Evolutionary conservation across 208 protist genomes (phyloP).

Genomic region (Paratrypanosoma confusum): DNA sequence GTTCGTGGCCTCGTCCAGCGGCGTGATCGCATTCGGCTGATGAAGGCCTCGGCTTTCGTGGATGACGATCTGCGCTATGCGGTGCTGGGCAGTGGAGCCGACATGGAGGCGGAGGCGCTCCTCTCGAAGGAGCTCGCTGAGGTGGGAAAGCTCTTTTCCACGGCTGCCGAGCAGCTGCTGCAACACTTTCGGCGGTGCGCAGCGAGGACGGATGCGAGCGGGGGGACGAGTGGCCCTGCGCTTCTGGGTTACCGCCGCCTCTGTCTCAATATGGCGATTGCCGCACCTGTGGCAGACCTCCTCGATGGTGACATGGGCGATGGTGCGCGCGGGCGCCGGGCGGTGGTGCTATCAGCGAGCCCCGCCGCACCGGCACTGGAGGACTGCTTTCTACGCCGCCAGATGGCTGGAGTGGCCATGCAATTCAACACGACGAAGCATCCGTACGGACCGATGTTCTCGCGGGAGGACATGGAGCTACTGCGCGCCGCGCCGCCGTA

Average conservation of each 20-base stretch:
- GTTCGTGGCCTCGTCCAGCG: conserved; percentile 64
- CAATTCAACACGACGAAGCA: conserved; percentile 69
- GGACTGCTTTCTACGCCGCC: conserved; percentile 45
- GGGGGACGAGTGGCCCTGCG: too few relatives aligned
- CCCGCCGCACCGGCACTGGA: conserved; percentile 44
- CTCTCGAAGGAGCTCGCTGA: conserved; percentile 32
- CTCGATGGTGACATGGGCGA: too few relatives aligned
- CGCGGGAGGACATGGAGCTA: conserved; percentile 36
- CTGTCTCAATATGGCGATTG: too few relatives aligned
- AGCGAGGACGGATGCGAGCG: too few relatives aligned
- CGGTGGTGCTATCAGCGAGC: conserved; percentile 43
- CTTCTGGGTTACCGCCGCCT: too few relatives aligned
- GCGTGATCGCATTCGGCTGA: conserved; percentile 51
- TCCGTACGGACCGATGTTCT: conserved; percentile 53
- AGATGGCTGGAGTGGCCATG: conserved; percentile 12
- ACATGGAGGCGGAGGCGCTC: conserved; percentile 31
- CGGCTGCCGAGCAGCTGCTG: conserved; percentile 17
- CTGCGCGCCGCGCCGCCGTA: too few relatives aligned
- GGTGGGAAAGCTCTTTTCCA: conserved; percentile 16
- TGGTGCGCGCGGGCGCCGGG: conserved; percentile 4
- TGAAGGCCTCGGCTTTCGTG: conserved; percentile 54
- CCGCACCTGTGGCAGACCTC: too few relatives aligned
- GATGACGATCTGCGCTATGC: conserved; percentile 25
- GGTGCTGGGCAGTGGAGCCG: conserved; percentile 23
- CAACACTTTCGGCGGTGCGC: conserved; percentile 17